Evolutionary conservation across 495 filamentous ascomycete species (phyloP).

Genomic region (Penicillium ucsense): DNA sequence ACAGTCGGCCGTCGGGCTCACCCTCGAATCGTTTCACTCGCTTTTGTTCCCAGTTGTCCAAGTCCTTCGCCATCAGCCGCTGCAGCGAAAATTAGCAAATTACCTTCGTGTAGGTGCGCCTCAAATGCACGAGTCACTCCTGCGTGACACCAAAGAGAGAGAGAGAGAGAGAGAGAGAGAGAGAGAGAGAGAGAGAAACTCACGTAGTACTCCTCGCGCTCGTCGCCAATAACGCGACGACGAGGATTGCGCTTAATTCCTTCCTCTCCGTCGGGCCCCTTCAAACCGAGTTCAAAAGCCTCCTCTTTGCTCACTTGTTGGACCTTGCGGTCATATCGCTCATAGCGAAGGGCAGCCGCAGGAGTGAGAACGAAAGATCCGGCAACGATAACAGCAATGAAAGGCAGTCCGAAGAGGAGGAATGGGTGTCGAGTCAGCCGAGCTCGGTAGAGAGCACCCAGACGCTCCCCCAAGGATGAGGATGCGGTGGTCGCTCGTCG

Average conservation of each 20-base stretch:
- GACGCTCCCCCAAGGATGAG: conserved; percentile 46
- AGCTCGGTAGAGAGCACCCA: conserved; percentile 68
- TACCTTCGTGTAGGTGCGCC: too few relatives aligned
- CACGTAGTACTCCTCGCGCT: conserved; percentile 92
- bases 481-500: conserved; percentile 37
- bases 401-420: conserved; percentile 90
- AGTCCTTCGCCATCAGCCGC: conserved; percentile 82
- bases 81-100: conserved; percentile 20
- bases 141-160: too few relatives aligned
- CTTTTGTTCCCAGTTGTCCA: conserved; percentile 95
- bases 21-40: conserved; percentile 79
- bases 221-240: conserved; percentile 41
- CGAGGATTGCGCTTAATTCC: conserved; percentile 39
- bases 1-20: conserved; percentile 79
- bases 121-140: too few relatives aligned
- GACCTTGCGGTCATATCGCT: conserved; percentile 80
- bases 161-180: too few relatives aligned
- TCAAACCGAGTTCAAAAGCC: conserved; percentile 60
- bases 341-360: conserved; percentile 85
- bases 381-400: conserved; percentile 83
- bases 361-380: conserved; percentile 92
- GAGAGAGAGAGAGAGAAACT: conserved; percentile 14
- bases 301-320: conserved; percentile 75
- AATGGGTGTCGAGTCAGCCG: conserved; percentile 69
- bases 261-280: conserved; percentile 34